These are phyloP conservation scores for Talaromyces liani DNA, from an alignment of 495 filamentous ascomycete genomes.

Conservation along the genomic window DNA sequence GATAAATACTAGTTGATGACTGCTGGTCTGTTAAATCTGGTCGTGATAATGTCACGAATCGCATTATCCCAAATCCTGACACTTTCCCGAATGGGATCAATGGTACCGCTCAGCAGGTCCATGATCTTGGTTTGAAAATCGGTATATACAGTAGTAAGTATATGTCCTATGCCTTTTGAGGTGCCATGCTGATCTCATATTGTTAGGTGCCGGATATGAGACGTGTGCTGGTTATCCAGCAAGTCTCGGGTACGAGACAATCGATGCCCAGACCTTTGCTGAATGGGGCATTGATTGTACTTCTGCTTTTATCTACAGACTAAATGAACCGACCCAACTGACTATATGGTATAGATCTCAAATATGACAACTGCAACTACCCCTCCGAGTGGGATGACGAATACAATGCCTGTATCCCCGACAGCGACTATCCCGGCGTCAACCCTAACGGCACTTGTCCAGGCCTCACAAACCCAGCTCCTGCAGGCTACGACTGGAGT, in stretches of 20 bases:
- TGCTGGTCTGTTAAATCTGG: constrained; percentile 54
- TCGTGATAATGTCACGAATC: constrained; percentile 36
- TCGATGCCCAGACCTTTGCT: constrained; percentile 55
- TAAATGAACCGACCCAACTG: neutral
- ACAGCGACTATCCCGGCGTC: constrained; percentile 12
- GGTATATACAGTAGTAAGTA: constrained; percentile 54
- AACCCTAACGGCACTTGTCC: constrained; percentile 36
- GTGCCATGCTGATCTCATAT: constrained; percentile 1
- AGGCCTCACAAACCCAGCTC: constrained; percentile 28
- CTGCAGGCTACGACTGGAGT: constrained; percentile 44
- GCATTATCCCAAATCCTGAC: constrained; percentile 44
- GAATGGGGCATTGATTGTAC: constrained; percentile 59
- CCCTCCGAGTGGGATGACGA: constrained; percentile 33
- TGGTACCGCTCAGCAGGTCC: constrained; percentile 49
- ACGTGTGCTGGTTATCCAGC: constrained; percentile 61
- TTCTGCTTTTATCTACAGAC: constrained; percentile 11
- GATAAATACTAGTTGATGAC: constrained; percentile 36
- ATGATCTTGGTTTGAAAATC: constrained; percentile 53
- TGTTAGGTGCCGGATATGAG: constrained; percentile 46
- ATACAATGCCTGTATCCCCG: constrained; percentile 33
- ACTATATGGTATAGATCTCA: constrained; percentile 38
- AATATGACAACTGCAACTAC: constrained; percentile 66
- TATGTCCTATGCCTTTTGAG: constrained; percentile 1
- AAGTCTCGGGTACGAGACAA: constrained; percentile 50
- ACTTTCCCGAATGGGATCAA: constrained; percentile 60